Base-by-base conservation (phyloP, 257 asterid species). In the Vinca minor region DNA sequence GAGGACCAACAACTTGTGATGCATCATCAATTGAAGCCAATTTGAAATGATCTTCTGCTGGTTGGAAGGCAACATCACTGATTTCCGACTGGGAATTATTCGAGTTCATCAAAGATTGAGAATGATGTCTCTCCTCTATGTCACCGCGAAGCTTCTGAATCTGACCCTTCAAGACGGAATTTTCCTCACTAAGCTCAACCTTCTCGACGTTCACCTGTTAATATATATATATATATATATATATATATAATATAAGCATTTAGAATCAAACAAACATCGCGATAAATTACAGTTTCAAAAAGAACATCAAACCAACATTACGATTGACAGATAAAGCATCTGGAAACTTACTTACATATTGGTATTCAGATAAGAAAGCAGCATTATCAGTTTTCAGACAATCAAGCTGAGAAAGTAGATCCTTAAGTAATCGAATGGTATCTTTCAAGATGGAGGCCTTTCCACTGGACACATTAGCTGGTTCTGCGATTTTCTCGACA, bases 271-370 rank as follows among this genome's bases (percentile, higher is more conserved):
- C 38, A 44, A 54, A 29, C 20, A 54, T 67, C 34, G n/a, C 13
- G 3, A 18, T n/a, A 5, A 18, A 8, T 28, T 5, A 15, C 11
- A n/a, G 41, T 56, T 56, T 17, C 49, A 35, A 47, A 8, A 41
- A 55, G 0, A 10, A 10, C 25, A 63, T 25, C 17, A 26, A n/a
- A n/a, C n/a, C n/a, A n/a, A n/a, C n/a, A n/a, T n/a, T n/a, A n/a
- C n/a, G n/a, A n/a, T n/a, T n/a, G n/a, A n/a, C n/a, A n/a, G n/a
- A n/a, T n/a, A n/a, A n/a, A n/a, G n/a, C n/a, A n/a, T n/a, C n/a
- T n/a, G n/a, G n/a, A n/a, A n/a, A n/a, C n/a, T n/a, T n/a, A 56
- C 88, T 79, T 78, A 86, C 94, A 49, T 86, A 81, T 31, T 79
- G 75, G 66, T 83, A 79, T 71, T 86, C 94, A 2, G 88, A 81